Conservation (phyloP, 768 basidiomycete genomes). For the Mycena haematopus region DNA sequence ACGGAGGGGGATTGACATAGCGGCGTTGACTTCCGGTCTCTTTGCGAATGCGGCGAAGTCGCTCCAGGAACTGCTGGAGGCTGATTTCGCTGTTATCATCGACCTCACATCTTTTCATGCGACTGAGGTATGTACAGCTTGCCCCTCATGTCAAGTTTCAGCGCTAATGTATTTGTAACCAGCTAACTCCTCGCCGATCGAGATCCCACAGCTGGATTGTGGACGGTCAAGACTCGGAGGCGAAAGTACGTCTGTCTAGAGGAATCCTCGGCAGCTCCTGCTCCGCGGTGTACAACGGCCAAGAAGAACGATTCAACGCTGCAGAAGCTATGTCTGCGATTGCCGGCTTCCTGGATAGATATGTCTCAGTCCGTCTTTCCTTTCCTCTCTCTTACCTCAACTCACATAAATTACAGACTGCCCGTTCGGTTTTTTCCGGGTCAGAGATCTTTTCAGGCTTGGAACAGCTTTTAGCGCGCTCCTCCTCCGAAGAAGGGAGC, state of each 20-base stretch:
- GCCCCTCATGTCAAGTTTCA: background rate
- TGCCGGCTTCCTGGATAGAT: slow-evolving; percentile 12
- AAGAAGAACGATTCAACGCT: background rate
- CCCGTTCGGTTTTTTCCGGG: slow-evolving; percentile 11
- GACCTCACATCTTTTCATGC: slow-evolving; percentile 12
- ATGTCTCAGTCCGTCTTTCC: background rate
- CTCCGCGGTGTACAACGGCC: background rate
- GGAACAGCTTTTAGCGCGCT: background rate
- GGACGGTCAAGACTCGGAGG: background rate
- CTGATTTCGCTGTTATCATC: slow-evolving; percentile 19
- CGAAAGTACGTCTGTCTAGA: background rate
- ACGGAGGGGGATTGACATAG: background rate
- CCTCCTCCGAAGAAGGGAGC: background rate
- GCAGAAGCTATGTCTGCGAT: slow-evolving; percentile 11
- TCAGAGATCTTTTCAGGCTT: slow-evolving; percentile 7
- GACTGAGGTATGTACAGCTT: background rate
- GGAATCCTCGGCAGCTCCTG: slow-evolving; percentile 1
- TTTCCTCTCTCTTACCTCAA: background rate
- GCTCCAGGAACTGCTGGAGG: slow-evolving; percentile 15
- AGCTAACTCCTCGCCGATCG: background rate
- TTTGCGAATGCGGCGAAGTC: slow-evolving; percentile 8
- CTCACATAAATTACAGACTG: slow-evolving; percentile 1
- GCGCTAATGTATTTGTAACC: background rate
- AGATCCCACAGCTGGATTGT: slow-evolving; percentile 4
- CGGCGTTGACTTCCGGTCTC: background rate